Conservation (phyloP, 2,329 filamentous ascomycete genomes). For the Neonectria sp. region DNA sequence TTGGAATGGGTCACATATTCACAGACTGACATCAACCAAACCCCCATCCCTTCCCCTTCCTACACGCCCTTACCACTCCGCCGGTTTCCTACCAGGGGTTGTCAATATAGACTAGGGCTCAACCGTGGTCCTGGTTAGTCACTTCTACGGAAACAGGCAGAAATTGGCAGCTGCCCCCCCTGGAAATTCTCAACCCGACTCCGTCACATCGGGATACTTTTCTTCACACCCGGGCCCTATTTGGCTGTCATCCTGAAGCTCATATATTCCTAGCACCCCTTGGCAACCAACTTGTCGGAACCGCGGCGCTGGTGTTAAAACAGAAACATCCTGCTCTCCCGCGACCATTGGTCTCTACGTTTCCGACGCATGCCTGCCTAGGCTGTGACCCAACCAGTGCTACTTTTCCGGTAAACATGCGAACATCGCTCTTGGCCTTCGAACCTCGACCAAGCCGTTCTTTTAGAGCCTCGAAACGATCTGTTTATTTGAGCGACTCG, state of each 20-base stretch:
- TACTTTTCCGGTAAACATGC: constrained; percentile 41
- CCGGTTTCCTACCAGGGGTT: constrained; percentile 36
- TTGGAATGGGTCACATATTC: constrained; percentile 22
- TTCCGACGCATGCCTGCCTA: constrained; percentile 18
- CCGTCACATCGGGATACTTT: constrained; percentile 21
- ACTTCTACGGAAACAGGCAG: constrained; percentile 34
- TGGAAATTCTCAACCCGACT: constrained; percentile 30
- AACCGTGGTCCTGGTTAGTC: constrained; percentile 32
- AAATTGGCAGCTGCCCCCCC: constrained; percentile 34
- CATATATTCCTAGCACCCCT: constrained; percentile 27
- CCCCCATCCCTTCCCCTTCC: constrained; percentile 13
- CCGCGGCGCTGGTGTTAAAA: constrained; percentile 25
- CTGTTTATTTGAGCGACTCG: constrained; percentile 18
- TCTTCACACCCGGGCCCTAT: constrained; percentile 13
- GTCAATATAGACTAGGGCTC: constrained; percentile 30
- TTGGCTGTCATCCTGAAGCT: constrained; percentile 24
- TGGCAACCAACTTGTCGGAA: constrained; percentile 22
- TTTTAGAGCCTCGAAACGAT: constrained; percentile 28
- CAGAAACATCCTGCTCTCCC: constrained; percentile 20
- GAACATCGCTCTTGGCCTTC: constrained; percentile 26
- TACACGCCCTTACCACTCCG: constrained; percentile 36
- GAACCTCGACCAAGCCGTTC: constrained; percentile 20
- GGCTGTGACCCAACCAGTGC: constrained; percentile 27
- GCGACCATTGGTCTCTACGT: constrained; percentile 21
- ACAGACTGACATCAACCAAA: constrained; percentile 20